A percentile compares a stretch with the other conserved stretches of the same genome.
These are phyloP conservation scores for Melastoma malabathricum DNA, from an alignment of 345 rosid species.

Conservation along the genomic window DNA sequence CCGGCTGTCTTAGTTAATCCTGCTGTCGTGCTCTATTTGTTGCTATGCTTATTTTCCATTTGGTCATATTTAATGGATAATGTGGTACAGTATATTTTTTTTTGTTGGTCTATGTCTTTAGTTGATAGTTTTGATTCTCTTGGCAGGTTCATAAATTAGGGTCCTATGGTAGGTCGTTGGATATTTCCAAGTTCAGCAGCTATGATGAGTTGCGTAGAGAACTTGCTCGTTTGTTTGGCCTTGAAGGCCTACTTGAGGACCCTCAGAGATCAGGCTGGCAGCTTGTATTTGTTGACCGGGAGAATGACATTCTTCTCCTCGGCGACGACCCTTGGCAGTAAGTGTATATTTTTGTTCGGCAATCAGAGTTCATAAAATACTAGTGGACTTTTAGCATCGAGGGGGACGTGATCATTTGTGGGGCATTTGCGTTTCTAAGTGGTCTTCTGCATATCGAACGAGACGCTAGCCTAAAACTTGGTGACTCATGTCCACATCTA, in stretches of 20 bases:
- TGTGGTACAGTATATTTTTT: too few relatives aligned
- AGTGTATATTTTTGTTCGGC: slow-evolving; percentile 6
- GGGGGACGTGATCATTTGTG: too few relatives aligned
- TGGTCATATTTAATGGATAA: too few relatives aligned
- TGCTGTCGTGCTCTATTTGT: too few relatives aligned
- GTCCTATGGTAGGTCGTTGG: slow-evolving; percentile 39
- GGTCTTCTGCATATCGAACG: too few relatives aligned
- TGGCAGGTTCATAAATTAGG: slow-evolving; percentile 29
- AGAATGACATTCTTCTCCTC: slow-evolving; percentile 43
- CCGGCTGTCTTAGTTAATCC: too few relatives aligned
- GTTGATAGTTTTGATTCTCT: background rate
- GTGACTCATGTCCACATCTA: too few relatives aligned
- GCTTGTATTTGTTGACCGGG: slow-evolving; percentile 47
- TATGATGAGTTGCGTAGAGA: slow-evolving; percentile 34
- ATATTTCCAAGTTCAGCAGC: slow-evolving; percentile 37
- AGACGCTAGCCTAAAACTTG: background rate
- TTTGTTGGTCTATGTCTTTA: too few relatives aligned
- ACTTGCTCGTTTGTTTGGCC: slow-evolving; percentile 34
- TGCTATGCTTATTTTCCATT: too few relatives aligned
- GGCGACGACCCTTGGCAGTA: slow-evolving; percentile 46
- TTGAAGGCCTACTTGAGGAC: slow-evolving; percentile 42
- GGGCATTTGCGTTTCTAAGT: too few relatives aligned
- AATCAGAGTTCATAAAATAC: too few relatives aligned
- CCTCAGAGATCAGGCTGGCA: slow-evolving; percentile 54
- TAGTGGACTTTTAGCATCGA: too few relatives aligned